Conservation (phyloP, 352 stramenopile genomes). For the Thalassiosira mediterranea region DNA sequence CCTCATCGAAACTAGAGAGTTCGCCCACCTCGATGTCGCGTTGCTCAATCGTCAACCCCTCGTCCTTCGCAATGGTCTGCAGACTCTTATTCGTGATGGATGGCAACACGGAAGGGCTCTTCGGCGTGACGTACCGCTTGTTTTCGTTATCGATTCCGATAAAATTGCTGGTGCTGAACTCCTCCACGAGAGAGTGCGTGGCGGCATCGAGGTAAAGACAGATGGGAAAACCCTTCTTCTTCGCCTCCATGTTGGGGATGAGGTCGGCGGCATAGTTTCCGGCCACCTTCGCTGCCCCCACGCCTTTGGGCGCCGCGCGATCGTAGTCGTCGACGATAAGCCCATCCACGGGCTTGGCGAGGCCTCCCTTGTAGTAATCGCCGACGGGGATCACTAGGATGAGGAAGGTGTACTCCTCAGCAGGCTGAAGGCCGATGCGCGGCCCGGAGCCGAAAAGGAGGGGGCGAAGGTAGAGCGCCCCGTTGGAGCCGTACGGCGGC, state of each 20-base stretch:
- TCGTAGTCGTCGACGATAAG: constrained; percentile 89
- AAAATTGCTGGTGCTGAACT: constrained; percentile 92
- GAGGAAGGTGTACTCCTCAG: constrained; percentile 89
- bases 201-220: constrained; percentile 88
- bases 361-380: constrained; percentile 89
- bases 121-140: constrained; percentile 86
- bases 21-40: constrained; percentile 82
- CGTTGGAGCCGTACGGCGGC: constrained; percentile 86
- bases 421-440: constrained; percentile 87
- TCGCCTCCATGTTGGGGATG: constrained; percentile 86
- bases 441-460: constrained; percentile 87
- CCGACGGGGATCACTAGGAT: constrained; percentile 88
- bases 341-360: constrained; percentile 83
- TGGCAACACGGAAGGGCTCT: constrained; percentile 84
- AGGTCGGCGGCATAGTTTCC: constrained; percentile 91
- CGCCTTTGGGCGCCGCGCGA: constrained; percentile 86
- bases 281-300: constrained; percentile 88
- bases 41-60: constrained; percentile 84
- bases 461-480: constrained; percentile 88
- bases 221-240: constrained; percentile 89
- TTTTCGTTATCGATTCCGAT: constrained; percentile 85
- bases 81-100: constrained; percentile 90
- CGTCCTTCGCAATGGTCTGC: constrained; percentile 86
- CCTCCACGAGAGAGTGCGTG: constrained; percentile 87
- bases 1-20: constrained; percentile 86